Percentiles rank a stretch among this genome's conserved stretches.
phyloP scores from a whole-genome alignment of 768 basidiomycete species.

The Zangia roseola region DNA sequence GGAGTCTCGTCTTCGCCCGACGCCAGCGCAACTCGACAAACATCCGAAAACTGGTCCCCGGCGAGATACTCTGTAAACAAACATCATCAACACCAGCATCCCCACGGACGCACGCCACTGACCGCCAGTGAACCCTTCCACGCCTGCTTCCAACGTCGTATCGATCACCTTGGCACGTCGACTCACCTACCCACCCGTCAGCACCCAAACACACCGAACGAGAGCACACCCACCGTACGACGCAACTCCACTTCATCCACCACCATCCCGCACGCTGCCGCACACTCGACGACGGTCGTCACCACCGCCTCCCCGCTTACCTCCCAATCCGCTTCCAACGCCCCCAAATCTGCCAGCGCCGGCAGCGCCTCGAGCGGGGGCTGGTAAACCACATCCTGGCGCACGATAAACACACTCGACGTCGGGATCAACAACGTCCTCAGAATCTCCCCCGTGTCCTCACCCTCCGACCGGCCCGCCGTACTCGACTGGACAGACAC shows the following conservation, averaged over 20 bases:
- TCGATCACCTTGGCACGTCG: slow-evolving; percentile 47
- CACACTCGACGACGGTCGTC: slow-evolving; percentile 47
- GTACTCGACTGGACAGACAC: slow-evolving; percentile 71
- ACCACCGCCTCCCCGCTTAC: slow-evolving; percentile 59
- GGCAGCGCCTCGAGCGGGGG: slow-evolving; percentile 40
- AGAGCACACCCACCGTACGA: slow-evolving; percentile 41
- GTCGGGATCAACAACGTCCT: slow-evolving; percentile 68
- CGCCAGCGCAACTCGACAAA: slow-evolving; percentile 51
- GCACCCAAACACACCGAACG: no score
- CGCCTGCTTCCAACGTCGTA: slow-evolving; percentile 48
- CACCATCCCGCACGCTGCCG: slow-evolving; percentile 55
- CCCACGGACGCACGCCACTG: slow-evolving; percentile 7
- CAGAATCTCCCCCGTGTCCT: slow-evolving; percentile 48
- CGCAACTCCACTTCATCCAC: slow-evolving; percentile 49
- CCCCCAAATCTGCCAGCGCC: slow-evolving; percentile 51
- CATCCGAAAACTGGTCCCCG: slow-evolving; percentile 63
- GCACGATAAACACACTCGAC: slow-evolving; percentile 56
- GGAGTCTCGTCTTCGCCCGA: slow-evolving; percentile 39
- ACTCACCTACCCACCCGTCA: slow-evolving; percentile 36
- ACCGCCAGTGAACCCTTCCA: slow-evolving; percentile 51
- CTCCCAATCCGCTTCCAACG: slow-evolving; percentile 56
- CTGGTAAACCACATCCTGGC: slow-evolving; percentile 54
- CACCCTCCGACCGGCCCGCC: background rate
- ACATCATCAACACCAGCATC: background rate
- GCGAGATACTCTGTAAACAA: slow-evolving; percentile 52